These are phyloP conservation scores for Gloeopeniophorella convolvens DNA, from an alignment of 768 basidiomycete genomes.

Conservation along the genomic window DNA sequence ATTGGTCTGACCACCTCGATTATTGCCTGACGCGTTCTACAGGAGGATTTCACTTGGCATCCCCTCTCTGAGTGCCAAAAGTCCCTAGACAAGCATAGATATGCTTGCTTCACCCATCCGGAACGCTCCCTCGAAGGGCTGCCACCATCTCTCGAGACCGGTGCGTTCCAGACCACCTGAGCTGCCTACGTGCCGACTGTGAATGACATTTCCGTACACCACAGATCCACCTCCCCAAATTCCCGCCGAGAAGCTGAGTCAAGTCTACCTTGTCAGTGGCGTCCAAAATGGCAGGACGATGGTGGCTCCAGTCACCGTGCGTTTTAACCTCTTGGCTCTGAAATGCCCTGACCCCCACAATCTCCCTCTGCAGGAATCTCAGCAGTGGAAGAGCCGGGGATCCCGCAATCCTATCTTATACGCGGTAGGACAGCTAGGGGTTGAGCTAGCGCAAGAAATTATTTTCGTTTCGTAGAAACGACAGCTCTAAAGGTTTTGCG, in stretches of 20 bases:
- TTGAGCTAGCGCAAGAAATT: slow-evolving; percentile 22
- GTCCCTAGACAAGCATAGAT: slow-evolving; percentile 60
- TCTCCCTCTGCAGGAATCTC: slow-evolving; percentile 5
- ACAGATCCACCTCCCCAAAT: slow-evolving; percentile 13
- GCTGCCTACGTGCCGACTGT: no score
- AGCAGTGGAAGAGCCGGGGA: slow-evolving; percentile 18
- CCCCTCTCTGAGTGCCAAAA: slow-evolving; percentile 53
- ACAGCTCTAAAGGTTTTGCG: neutral
- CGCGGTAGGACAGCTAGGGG: slow-evolving; percentile 23
- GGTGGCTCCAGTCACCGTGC: slow-evolving; percentile 7
- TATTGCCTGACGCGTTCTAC: neutral
- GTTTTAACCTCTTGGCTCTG: neutral
- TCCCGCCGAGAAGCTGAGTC: neutral
- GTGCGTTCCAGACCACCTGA: neutral
- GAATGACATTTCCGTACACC: neutral
- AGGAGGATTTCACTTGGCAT: slow-evolving; percentile 80
- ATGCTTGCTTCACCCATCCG: slow-evolving; percentile 64
- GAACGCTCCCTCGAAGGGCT: slow-evolving; percentile 39
- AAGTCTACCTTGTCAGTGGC: neutral
- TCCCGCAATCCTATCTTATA: slow-evolving; percentile 17
- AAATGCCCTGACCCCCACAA: neutral
- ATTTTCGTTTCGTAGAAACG: no score
- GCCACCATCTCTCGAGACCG: neutral
- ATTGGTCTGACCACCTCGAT: no score
- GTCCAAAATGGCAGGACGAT: neutral